Evolutionary conservation across 2,329 filamentous ascomycete genomes (phyloP), one percentile per base, ranked within the genome.

Genomic region (Eutypella sp.): DNA sequence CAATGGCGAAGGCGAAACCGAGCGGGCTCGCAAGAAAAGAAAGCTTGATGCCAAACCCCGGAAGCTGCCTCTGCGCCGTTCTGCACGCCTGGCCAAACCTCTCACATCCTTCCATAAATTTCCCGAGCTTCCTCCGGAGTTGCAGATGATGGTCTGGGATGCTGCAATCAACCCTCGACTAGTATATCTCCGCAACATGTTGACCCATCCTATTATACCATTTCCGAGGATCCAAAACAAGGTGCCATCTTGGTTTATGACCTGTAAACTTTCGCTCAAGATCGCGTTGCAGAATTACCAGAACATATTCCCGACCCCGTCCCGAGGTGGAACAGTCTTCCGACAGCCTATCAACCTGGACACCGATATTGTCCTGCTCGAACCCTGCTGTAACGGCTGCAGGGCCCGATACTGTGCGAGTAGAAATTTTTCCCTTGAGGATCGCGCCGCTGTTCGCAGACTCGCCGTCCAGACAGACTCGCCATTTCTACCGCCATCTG

Each of bases 61-160:
- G 18, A 40, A 10, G 27, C 15, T 27, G 27, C 31, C 25, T 3
- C 37, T 51, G n/a, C 59, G 58, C n/a, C 59, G 61, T 11, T 64
- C 61, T 15, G 37, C 55, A 9, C 53, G 60, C 8, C 47, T 63
- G 2, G 40, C 49, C 9, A 64, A 61, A 44, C 59, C 62, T 3
- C 54, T 61, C 10, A 55, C 55, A 6, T 44, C 54, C 9, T 64
- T 64, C 45, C 51, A 57, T 38, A 56, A 54, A 20, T 65, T 55
- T 46, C 7, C 46, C 3, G 36, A 55, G 1, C 49, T 65, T 8
- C 60, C 60, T 5, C 2, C 25, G 5, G 62, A 65, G 44, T 41
- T 65, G 7, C 49, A 57, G 47, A 48, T 63, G 16, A 55, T 62
- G 54, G 49, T 64, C 15, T 65, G 59, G 59, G 58, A 64, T 45